A percentile compares a stretch with the other conserved stretches of the same genome.
Evolutionary conservation across 2,329 filamentous ascomycete species (phyloP).

Genomic region (Colletotrichum phormii): DNA sequence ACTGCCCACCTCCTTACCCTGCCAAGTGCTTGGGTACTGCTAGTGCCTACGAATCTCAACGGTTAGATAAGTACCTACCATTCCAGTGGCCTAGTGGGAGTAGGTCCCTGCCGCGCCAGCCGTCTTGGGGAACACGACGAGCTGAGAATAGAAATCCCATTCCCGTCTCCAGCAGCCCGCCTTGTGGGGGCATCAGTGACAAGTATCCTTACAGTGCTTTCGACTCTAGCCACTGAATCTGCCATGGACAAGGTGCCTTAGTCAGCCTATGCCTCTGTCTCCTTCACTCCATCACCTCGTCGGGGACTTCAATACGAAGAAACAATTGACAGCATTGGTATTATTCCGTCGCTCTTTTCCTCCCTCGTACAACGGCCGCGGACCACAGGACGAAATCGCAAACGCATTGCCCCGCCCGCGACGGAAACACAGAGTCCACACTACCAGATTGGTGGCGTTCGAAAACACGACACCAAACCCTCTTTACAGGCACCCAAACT

Average conservation of each 20-base stretch:
- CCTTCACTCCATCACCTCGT: neutral
- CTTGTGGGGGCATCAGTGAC: neutral
- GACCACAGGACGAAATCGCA: neutral
- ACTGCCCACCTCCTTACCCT: no score
- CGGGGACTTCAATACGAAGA: neutral
- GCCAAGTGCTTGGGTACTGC: no score
- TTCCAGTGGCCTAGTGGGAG: neutral
- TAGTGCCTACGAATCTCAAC: no score
- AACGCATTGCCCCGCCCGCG: neutral
- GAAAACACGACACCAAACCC: neutral
- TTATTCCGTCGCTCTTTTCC: neutral
- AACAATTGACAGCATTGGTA: neutral
- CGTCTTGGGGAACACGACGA: neutral
- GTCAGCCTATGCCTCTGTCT: constrained; percentile 9
- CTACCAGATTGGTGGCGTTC: neutral
- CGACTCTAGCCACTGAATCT: neutral
- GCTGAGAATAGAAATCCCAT: neutral
- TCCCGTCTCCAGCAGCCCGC: neutral
- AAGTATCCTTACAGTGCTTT: constrained; percentile 9
- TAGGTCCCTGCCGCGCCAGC: neutral
- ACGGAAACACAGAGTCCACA: neutral
- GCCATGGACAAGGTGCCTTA: neutral
- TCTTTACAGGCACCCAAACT: neutral
- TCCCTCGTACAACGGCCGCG: neutral
- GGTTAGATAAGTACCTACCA: neutral